Conservation (phyloP, 345 rosid genomes). For the Trapa bicornis region DNA sequence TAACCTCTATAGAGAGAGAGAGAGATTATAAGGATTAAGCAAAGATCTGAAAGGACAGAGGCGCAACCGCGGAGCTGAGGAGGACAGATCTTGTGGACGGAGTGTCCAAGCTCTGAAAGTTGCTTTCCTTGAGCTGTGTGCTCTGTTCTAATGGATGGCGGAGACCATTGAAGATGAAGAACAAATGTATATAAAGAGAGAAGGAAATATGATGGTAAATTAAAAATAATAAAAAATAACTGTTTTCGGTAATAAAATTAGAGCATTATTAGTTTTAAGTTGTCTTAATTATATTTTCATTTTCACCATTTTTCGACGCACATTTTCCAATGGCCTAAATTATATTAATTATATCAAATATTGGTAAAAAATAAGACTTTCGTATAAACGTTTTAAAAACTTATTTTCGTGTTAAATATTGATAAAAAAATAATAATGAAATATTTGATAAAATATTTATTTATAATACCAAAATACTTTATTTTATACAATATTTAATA, state of each 20-base stretch:
- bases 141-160: constrained; percentile 3
- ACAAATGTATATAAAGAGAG: neutral
- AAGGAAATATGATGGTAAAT: neutral
- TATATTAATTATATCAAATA: too few relatives aligned
- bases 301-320: too few relatives aligned
- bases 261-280: too few relatives aligned
- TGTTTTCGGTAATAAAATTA: neutral
- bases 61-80: neutral
- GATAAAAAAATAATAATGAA: too few relatives aligned
- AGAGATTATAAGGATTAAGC: neutral
- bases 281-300: too few relatives aligned
- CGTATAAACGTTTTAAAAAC: too few relatives aligned
- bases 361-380: too few relatives aligned
- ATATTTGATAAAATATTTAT: too few relatives aligned
- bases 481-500: too few relatives aligned
- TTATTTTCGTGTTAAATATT: too few relatives aligned
- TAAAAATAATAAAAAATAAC: neutral
- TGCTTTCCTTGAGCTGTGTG: constrained; percentile 7
- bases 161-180: neutral
- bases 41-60: neutral
- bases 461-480: too few relatives aligned
- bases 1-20: neutral
- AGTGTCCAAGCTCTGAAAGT: neutral
- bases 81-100: neutral
- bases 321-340: too few relatives aligned